A percentile compares a stretch with the other conserved stretches of the same genome.
Evolutionary conservation across 1,139 yeast genomes (phyloP).

Genomic region (Suhomyces bribrorum): DNA sequence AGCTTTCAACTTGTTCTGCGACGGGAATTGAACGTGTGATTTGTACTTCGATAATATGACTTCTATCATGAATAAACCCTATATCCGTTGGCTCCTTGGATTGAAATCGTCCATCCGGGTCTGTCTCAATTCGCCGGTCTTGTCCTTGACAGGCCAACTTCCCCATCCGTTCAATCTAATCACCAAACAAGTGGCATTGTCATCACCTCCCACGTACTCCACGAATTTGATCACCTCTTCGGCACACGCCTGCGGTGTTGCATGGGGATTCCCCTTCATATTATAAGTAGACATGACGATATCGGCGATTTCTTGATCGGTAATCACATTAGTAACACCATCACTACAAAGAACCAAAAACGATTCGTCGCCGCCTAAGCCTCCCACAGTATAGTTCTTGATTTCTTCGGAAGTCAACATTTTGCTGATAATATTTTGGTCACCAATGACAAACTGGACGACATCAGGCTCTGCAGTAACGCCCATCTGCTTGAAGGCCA

Average conservation of each 20-base stretch:
- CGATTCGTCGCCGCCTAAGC: constrained; percentile 76
- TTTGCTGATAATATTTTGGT: constrained; percentile 32
- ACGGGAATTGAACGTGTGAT: no score
- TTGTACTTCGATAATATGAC: no score
- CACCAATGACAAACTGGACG: constrained; percentile 64
- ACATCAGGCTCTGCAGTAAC: constrained; percentile 92
- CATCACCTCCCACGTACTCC: constrained; percentile 88
- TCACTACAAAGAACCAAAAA: constrained; percentile 79
- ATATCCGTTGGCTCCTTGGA: constrained; percentile 28
- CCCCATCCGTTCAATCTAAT: constrained; percentile 90
- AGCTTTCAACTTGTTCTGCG: no score
- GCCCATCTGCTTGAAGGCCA: constrained; percentile 76
- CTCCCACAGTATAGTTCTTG: constrained; percentile 45
- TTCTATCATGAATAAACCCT: no score
- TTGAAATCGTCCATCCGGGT: constrained; percentile 58
- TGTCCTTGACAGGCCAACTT: constrained; percentile 78
- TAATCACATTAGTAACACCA: constrained; percentile 77
- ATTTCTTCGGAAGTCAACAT: constrained; percentile 43
- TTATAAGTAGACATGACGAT: constrained; percentile 72
- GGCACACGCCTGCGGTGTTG: constrained; percentile 85
- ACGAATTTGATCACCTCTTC: constrained; percentile 82
- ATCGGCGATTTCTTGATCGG: constrained; percentile 92
- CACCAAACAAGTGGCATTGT: constrained; percentile 88
- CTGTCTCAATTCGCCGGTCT: constrained; percentile 81
- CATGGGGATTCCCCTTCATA: constrained; percentile 63